A percentile compares a stretch with the other conserved stretches of the same genome.
Conservation (phyloP, 2,329 filamentous ascomycete genomes). For the Phaeosphaeriaceae sp. region DNA sequence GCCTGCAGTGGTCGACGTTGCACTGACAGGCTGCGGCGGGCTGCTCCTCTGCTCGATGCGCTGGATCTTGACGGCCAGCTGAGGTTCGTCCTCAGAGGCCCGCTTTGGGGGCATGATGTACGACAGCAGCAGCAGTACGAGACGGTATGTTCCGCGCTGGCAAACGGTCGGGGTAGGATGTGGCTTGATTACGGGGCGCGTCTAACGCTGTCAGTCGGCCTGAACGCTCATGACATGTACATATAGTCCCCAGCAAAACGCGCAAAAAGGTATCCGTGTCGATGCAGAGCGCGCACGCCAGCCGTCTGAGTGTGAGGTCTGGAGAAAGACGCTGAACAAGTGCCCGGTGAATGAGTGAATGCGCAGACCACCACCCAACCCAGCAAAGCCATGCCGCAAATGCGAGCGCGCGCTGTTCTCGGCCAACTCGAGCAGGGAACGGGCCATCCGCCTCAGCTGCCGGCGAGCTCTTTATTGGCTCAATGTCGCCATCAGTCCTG, state of each 20-base stretch:
- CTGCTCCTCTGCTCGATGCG: conserved; percentile 40
- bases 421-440: conserved; percentile 15
- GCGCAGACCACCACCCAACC: conserved; percentile 9
- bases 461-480: conserved; percentile 16
- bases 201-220: conserved; percentile 5
- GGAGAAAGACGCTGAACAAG: not conserved
- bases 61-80: conserved; percentile 38
- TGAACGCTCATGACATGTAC: conserved; percentile 1
- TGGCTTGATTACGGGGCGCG: conserved; percentile 10
- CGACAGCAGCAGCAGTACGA: conserved; percentile 19
- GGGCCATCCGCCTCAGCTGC: conserved; percentile 10
- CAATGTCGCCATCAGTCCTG: conserved; percentile 9
- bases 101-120: conserved; percentile 42
- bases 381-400: not conserved
- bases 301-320: not conserved
- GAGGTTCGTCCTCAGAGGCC: conserved; percentile 28
- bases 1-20: conserved; percentile 9
- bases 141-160: conserved; percentile 16
- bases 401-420: conserved; percentile 10
- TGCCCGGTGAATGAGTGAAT: not conserved
- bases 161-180: conserved; percentile 18
- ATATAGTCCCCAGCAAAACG: not conserved
- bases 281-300: not conserved
- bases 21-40: conserved; percentile 22
- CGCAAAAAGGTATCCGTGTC: not conserved